phyloP scores from a whole-genome alignment of 139 green algal species.

The Closterium sp. region DNA sequence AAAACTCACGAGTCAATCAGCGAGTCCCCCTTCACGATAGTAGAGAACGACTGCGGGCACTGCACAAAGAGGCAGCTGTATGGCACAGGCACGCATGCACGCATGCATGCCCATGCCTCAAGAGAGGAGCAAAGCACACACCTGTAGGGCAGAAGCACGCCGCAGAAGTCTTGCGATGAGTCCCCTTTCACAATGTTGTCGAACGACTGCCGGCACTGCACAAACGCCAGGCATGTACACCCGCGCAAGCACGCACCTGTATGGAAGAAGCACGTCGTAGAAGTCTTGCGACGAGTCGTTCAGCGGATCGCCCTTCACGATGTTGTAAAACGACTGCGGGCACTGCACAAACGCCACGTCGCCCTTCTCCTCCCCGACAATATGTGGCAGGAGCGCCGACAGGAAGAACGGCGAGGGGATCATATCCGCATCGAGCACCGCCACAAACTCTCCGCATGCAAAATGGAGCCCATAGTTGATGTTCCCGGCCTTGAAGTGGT shows the following conservation, averaged over 20 bases:
- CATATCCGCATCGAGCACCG: slow-evolving; percentile 46
- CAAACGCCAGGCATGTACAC: slow-evolving; percentile 1
- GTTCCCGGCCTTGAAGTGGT: slow-evolving; percentile 50
- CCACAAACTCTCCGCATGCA: slow-evolving; percentile 36
- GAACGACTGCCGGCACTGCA: slow-evolving; percentile 43
- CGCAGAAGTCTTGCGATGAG: slow-evolving; percentile 41
- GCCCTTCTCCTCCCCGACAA: slow-evolving; percentile 13
- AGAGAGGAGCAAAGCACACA: not conserved
- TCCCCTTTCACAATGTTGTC: slow-evolving; percentile 46
- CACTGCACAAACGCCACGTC: slow-evolving; percentile 38
- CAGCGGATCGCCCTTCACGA: slow-evolving; percentile 36
- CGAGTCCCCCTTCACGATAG: no score
- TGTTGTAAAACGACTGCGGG: slow-evolving; percentile 49
- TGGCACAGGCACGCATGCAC: no score
- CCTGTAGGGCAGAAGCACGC: slow-evolving; percentile 39
- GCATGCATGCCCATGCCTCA: no score
- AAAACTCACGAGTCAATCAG: no score
- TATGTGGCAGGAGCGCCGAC: slow-evolving; percentile 33
- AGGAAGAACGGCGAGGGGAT: slow-evolving; percentile 37
- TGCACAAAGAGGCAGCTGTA: no score
- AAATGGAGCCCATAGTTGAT: slow-evolving; percentile 38
- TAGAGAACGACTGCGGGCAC: no score
- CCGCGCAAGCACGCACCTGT: slow-evolving; percentile 22
- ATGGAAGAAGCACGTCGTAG: slow-evolving; percentile 45
- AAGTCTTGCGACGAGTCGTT: slow-evolving; percentile 43